A percentile compares a stretch with the other conserved stretches of the same genome.
phyloP scores from a whole-genome alignment of 2,329 filamentous ascomycete species.

The Cladosporium sp. region DNA sequence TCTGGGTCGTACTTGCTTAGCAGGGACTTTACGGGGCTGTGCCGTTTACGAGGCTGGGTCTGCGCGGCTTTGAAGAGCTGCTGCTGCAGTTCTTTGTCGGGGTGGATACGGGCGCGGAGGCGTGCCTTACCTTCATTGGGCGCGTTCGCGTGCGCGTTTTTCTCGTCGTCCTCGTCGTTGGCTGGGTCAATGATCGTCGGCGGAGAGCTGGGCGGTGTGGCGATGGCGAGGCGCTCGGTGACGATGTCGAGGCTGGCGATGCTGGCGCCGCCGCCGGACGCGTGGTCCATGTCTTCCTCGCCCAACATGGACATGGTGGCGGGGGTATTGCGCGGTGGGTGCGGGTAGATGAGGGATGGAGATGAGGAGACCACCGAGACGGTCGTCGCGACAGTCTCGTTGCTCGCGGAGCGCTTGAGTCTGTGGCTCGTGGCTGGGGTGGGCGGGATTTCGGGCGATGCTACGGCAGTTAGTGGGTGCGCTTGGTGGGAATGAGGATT shows the following conservation, averaged over 20 bases:
- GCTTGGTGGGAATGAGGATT: not conserved
- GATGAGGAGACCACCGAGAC: constrained; percentile 12
- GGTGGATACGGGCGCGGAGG: too few species aligned
- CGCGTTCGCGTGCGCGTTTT: not conserved
- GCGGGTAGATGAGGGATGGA: constrained; percentile 12
- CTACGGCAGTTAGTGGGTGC: not conserved
- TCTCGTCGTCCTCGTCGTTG: not conserved
- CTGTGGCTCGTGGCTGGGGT: constrained; percentile 4
- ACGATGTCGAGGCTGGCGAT: constrained; percentile 8
- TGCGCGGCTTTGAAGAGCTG: constrained; percentile 5
- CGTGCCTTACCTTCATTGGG: constrained; percentile 9
- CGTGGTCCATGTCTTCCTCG: not conserved
- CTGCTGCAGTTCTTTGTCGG: not conserved
- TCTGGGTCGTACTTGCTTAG: not conserved
- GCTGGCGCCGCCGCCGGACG: not conserved
- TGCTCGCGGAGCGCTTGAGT: constrained; percentile 8
- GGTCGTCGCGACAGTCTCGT: constrained; percentile 11
- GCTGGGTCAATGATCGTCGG: not conserved
- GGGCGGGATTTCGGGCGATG: constrained; percentile 3
- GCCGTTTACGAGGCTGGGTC: not conserved
- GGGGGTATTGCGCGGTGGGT: constrained; percentile 18
- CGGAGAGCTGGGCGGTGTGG: not conserved
- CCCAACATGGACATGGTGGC: constrained; percentile 13
- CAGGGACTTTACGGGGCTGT: not conserved
- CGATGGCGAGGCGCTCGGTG: constrained; percentile 3